These are phyloP conservation scores for Hypoxylon sp. DNA, from an alignment of 2,329 filamentous ascomycete species.

Conservation along the genomic window DNA sequence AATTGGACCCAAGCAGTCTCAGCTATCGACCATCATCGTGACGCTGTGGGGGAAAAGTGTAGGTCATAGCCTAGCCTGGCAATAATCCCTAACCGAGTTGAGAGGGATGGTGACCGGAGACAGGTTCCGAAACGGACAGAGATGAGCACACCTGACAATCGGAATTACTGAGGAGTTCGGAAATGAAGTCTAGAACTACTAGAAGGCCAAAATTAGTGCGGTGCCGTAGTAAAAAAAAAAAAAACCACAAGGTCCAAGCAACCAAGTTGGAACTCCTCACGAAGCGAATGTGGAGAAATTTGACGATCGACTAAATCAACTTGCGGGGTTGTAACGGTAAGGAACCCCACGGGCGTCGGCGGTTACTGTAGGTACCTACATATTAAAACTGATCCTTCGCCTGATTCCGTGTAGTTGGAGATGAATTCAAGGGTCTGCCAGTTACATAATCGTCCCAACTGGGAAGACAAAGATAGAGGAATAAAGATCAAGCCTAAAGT, in stretches of 20 bases:
- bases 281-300: conserved; percentile 40
- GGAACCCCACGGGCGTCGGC: conserved; percentile 23
- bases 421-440: conserved; percentile 13
- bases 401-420: conserved; percentile 20
- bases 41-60: conserved; percentile 41
- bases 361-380: conserved; percentile 39
- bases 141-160: conserved; percentile 29
- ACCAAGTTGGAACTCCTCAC: conserved; percentile 24
- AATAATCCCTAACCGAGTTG: conserved; percentile 21
- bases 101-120: conserved; percentile 38
- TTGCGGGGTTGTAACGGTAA: conserved; percentile 39
- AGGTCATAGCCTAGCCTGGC: conserved; percentile 24
- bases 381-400: conserved; percentile 35
- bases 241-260: conserved; percentile 24
- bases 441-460: conserved; percentile 32
- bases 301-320: conserved; percentile 37
- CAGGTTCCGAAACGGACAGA: conserved; percentile 38
- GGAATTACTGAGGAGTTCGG: conserved; percentile 26
- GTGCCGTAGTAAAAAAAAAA: conserved; percentile 15
- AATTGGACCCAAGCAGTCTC: conserved; percentile 24
- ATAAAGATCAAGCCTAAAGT: conserved; percentile 40
- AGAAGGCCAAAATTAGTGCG: conserved; percentile 30
- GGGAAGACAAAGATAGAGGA: conserved; percentile 27
- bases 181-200: conserved; percentile 43
- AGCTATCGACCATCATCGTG: conserved; percentile 40